phyloP scores from a whole-genome alignment of 257 asterid genomes.

The Catharanthus roseus region DNA sequence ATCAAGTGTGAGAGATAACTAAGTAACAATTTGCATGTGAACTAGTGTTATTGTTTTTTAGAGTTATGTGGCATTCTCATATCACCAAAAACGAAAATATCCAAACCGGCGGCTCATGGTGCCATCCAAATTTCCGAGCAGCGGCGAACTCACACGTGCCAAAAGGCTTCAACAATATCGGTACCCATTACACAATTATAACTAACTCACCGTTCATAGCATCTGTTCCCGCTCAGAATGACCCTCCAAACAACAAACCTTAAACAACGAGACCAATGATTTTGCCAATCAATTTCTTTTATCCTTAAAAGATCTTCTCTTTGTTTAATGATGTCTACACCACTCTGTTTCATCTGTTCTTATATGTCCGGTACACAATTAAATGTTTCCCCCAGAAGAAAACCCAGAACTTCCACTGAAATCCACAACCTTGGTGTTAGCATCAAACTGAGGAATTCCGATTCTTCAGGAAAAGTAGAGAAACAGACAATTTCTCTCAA shows the following conservation, averaged over 20 bases:
- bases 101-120: no score
- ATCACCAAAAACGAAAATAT: no score
- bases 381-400: constrained; percentile 20
- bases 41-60: no score
- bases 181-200: no score
- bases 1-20: no score
- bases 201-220: background rate
- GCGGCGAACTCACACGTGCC: background rate
- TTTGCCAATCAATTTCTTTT: constrained; percentile 1
- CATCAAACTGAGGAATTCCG: constrained; percentile 15
- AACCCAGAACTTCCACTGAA: constrained; percentile 21
- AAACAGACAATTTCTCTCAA: constrained; percentile 8
- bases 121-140: no score
- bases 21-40: no score
- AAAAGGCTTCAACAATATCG: no score
- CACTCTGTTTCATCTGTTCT: background rate
- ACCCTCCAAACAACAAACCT: background rate
- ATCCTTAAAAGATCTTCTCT: background rate
- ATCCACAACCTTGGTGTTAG: constrained; percentile 20
- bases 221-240: background rate
- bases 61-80: no score
- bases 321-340: background rate
- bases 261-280: background rate
- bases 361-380: background rate
- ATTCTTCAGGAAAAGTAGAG: constrained; percentile 2